phyloP scores from a whole-genome alignment of 2,329 filamentous ascomycete species.

The Juglanconis sp. region DNA sequence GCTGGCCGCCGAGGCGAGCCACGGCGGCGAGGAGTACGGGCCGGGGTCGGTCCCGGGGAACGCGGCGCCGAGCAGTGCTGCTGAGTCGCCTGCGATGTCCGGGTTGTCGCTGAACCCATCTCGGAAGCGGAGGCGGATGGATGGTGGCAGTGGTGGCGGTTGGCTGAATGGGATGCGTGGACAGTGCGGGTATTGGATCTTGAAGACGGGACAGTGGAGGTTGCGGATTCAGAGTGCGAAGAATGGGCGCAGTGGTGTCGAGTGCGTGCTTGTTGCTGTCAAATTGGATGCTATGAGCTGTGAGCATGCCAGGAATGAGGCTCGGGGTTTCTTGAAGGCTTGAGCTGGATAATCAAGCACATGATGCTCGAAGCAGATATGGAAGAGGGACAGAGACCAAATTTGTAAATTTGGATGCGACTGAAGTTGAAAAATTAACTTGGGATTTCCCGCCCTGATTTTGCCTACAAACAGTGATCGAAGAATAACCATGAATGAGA shows the following conservation, averaged over 20 bases:
- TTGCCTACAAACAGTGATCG: not conserved
- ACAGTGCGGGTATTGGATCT: slow-evolving; percentile 52
- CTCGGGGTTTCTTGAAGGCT: slow-evolving; percentile 57
- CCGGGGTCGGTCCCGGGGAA: slow-evolving; percentile 29
- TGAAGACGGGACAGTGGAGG: slow-evolving; percentile 70
- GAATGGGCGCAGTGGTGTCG: slow-evolving; percentile 53
- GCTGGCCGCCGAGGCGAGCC: slow-evolving; percentile 15
- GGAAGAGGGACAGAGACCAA: not conserved
- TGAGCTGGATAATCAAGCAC: not conserved
- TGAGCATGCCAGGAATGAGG: slow-evolving; percentile 63
- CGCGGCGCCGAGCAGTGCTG: slow-evolving; percentile 27
- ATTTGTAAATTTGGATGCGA: not conserved
- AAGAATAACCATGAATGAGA: not conserved
- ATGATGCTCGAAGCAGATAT: not conserved
- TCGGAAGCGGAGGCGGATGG: slow-evolving; percentile 43
- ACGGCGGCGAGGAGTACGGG: not conserved
- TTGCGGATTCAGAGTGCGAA: slow-evolving; percentile 57
- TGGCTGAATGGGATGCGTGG: slow-evolving; percentile 9
- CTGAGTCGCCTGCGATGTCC: slow-evolving; percentile 27
- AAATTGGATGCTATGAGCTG: slow-evolving; percentile 70
- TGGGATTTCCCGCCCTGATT: not conserved
- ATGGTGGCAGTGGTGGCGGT: slow-evolving; percentile 27
- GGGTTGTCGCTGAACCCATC: slow-evolving; percentile 31
- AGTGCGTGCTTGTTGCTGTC: slow-evolving; percentile 72
- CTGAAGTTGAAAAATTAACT: not conserved